Evolutionary conservation across 2,329 filamentous ascomycete genomes (phyloP).

Genomic region (Fusarium incarnatum): DNA sequence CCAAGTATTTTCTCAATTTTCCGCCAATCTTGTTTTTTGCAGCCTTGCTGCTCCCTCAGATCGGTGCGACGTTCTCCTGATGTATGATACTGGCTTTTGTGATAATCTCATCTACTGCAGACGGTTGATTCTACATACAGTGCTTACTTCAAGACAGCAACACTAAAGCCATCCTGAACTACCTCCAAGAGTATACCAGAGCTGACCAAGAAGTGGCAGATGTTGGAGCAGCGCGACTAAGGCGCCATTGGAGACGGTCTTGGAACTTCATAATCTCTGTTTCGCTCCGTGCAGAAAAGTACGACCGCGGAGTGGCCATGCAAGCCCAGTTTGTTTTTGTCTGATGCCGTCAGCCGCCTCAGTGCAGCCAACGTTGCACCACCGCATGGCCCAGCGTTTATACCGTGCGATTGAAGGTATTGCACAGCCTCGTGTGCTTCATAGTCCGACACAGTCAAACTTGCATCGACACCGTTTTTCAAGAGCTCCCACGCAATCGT

Average conservation of each 20-base stretch:
- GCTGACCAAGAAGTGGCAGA: neutral
- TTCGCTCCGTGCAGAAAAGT: conserved; percentile 71
- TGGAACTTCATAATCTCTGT: conserved; percentile 62
- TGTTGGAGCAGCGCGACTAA: conserved; percentile 56
- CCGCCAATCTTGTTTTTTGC: conserved; percentile 54
- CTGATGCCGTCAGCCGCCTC: conserved; percentile 56
- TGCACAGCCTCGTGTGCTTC: conserved; percentile 70
- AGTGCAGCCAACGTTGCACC: conserved; percentile 69
- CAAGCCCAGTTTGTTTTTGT: conserved; percentile 53
- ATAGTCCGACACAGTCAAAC: conserved; percentile 68
- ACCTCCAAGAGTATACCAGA: neutral
- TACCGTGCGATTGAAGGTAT: conserved; percentile 60
- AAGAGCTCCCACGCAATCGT: conserved; percentile 73
- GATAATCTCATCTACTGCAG: fast-evolving
- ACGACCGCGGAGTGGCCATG: conserved; percentile 68
- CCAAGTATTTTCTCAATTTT: conserved; percentile 48
- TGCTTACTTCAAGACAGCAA: neutral
- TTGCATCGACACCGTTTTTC: conserved; percentile 67
- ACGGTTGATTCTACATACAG: neutral
- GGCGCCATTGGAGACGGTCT: conserved; percentile 56
- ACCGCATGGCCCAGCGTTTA: conserved; percentile 72
- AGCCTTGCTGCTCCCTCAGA: conserved; percentile 54
- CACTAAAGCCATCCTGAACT: neutral
- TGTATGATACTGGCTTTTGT: neutral
- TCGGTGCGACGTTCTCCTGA: conserved; percentile 59